Percentiles rank a stretch among this genome's conserved stretches.
Evolutionary conservation across 73 alveolate genomes (phyloP).

Genomic region (Paramecium pentaurelia): DNA sequence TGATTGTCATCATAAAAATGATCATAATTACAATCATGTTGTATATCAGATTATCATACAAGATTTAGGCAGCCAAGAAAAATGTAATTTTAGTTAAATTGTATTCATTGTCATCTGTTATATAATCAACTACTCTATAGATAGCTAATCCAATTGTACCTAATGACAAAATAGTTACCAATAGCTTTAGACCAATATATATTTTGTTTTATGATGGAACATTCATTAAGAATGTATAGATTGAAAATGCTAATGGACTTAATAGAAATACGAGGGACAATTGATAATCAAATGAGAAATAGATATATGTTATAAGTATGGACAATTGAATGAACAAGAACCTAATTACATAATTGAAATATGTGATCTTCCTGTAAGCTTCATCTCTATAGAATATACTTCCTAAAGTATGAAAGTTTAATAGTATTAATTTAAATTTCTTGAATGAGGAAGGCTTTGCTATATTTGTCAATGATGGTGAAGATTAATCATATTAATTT

Average conservation of each 20-base stretch:
- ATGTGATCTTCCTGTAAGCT: neutral
- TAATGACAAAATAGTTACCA: neutral
- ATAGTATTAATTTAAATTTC: neutral
- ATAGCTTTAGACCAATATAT: neutral
- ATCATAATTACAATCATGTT: neutral
- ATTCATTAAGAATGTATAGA: neutral
- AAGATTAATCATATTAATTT: neutral
- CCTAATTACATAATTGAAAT: neutral
- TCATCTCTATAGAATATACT: neutral
- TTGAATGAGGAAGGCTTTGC: neutral
- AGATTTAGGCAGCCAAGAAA: neutral
- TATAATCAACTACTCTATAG: neutral
- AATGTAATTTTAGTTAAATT: neutral
- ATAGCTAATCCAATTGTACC: neutral
- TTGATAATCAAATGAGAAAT: neutral
- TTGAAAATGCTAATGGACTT: neutral
- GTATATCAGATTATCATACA: neutral
- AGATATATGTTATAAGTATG: neutral
- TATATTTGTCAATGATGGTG: neutral
- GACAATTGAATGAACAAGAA: neutral
- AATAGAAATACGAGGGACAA: neutral
- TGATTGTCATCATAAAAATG: neutral
- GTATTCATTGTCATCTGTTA: neutral
- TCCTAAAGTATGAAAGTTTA: neutral
- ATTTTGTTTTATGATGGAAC: neutral